Base-by-base conservation (phyloP, 1,139 yeast species). In the Eremothecium gossypii region DNA sequence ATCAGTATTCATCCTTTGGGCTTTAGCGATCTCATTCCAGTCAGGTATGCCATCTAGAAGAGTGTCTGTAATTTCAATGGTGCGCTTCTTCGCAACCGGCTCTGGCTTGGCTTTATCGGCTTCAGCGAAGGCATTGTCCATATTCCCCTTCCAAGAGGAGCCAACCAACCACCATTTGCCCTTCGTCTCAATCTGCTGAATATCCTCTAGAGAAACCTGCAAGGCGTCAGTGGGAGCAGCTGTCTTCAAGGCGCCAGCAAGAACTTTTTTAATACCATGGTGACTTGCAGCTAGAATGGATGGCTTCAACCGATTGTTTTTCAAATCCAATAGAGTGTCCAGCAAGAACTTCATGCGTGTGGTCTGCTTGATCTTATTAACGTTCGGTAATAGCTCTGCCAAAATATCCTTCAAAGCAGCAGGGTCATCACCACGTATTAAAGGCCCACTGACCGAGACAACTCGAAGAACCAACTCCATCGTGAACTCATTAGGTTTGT, bases 161-260 rank as follows among this genome's bases (percentile, higher is more conserved):
- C 99, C 98, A 30, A 93, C 89, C 35, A 91, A 70, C 99, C 98
- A 93, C 99, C 99, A 93, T 62, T 89, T 91, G 43, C 98, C 98
- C 49, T 79, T 75, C 0, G 80, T 75, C 9, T 79, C 84, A 27
- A 85, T 73, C 48, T 76, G 77, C 40, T 76, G 77, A 45, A 93
- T 87, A 65, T 93, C 99, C 39, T 77, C 80, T 29, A 93, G 67
- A 2, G 86, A 69, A 1, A 91, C 97, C 52, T 84, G 87, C 28
- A 93, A 70, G 1, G 98, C 85, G 42, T 91, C 98, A 39, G 71
- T 68, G 30, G 69, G 66, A 26, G 71, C 60, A 30, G 68, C 65
- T 23, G 74, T 62, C n/a, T 56, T 57, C 8, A 60, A 55, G 10
- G 57, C 43, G 7, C 61, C 53, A 0, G 74, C 81, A 30, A 89